Evolutionary conservation across 108 stramenopile species (phyloP).

Genomic region (Fistulifera pelliculosa): DNA sequence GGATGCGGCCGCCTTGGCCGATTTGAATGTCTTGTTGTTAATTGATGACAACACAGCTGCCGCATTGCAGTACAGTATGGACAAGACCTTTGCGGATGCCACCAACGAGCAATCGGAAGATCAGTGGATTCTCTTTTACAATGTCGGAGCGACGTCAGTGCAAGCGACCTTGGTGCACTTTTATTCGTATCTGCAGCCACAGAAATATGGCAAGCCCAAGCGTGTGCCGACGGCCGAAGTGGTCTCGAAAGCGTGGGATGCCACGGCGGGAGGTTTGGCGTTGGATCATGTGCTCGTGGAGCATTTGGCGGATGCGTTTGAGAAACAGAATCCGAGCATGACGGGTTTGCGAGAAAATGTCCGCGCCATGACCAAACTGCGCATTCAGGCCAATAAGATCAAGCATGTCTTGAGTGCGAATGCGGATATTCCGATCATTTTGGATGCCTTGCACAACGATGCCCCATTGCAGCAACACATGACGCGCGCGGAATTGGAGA

Average conservation of each 20-base stretch:
- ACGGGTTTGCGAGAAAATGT: constrained; percentile 58
- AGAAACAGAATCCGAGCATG: constrained; percentile 47
- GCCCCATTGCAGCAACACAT: constrained; percentile 75
- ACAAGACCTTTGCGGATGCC: constrained; percentile 78
- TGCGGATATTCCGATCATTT: constrained; percentile 87
- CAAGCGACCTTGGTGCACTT: constrained; percentile 86
- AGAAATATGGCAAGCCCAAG: constrained; percentile 71
- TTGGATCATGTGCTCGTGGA: constrained; percentile 90
- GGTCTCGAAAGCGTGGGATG: constrained; percentile 91
- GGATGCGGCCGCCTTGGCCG: constrained; percentile 92
- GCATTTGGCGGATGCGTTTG: constrained; percentile 90
- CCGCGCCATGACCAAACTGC: constrained; percentile 93
- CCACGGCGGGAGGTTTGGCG: constrained; percentile 77
- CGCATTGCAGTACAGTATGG: constrained; percentile 94
- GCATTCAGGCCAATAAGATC: constrained; percentile 93
- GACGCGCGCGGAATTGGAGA: constrained; percentile 83
- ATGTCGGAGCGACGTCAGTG: constrained; percentile 88
- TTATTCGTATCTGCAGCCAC: constrained; percentile 54
- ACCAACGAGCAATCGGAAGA: constrained; percentile 5
- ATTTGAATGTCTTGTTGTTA: constrained; percentile 88
- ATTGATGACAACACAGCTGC: constrained; percentile 98
- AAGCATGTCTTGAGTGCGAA: constrained; percentile 98
- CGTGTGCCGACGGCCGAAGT: constrained; percentile 89
- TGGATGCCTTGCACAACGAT: constrained; percentile 92
- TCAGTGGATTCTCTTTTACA: constrained; percentile 92